Evolutionary conservation across 2,329 filamentous ascomycete genomes (phyloP).

Genomic region (Colletotrichum sp.): DNA sequence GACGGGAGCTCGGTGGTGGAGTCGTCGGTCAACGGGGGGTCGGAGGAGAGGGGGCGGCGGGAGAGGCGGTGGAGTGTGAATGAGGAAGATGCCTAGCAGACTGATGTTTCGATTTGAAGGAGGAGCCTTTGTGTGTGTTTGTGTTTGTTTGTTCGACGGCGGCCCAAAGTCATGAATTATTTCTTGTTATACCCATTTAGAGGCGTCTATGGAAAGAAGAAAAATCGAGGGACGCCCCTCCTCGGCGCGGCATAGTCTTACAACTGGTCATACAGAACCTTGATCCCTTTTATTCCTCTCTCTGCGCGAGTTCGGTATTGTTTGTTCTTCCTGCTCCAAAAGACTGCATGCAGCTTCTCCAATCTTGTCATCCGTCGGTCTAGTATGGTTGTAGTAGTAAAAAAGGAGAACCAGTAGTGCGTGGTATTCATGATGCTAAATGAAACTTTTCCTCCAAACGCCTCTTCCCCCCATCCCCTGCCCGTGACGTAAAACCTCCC

Average conservation of each 20-base stretch:
- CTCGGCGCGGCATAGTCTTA: neutral
- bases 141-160: neutral
- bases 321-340: neutral
- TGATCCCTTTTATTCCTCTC: neutral
- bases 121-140: too few species aligned
- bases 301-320: too few species aligned
- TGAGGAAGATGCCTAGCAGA: neutral
- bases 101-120: neutral
- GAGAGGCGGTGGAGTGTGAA: conserved; percentile 11
- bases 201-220: neutral
- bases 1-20: neutral
- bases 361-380: neutral
- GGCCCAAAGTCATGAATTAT: neutral
- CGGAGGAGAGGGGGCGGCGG: neutral
- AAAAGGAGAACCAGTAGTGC: neutral
- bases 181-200: conserved; percentile 21
- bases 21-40: neutral
- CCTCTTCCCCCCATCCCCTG: neutral
- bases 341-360: neutral
- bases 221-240: neutral
- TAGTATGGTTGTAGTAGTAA: neutral
- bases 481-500: neutral
- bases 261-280: neutral
- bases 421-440: conserved; percentile 10
- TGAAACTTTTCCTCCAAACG: conserved; percentile 1